phyloP scores from a whole-genome alignment of 768 basidiomycete species.

The Cyathus striatus region DNA sequence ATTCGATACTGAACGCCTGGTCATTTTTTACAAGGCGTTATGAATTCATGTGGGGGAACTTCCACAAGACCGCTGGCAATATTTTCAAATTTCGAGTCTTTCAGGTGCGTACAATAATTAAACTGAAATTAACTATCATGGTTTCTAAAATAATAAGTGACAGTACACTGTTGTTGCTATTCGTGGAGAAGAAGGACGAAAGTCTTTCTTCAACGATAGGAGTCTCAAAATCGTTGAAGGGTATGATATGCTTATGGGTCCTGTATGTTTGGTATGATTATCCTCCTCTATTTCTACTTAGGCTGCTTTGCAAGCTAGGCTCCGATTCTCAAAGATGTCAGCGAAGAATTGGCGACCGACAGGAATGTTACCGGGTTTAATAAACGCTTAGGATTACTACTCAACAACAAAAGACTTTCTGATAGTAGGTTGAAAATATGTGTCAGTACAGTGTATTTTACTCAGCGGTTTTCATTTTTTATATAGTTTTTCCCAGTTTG shows the following conservation, averaged over 20 bases:
- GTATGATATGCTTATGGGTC: constrained; percentile 27
- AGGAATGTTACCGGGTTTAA: constrained; percentile 13
- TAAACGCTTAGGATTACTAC: constrained; percentile 12
- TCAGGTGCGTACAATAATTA: constrained; percentile 15
- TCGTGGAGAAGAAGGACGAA: constrained; percentile 23
- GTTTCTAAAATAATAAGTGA: too few species aligned
- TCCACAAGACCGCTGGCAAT: constrained; percentile 13
- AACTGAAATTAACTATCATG: not conserved
- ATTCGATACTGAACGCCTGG: too few species aligned
- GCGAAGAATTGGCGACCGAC: constrained; percentile 4
- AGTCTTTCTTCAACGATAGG: constrained; percentile 23
- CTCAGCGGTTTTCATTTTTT: too few species aligned
- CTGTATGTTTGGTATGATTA: constrained; percentile 11
- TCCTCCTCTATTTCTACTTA: too few species aligned
- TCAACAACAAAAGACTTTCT: constrained; percentile 15
- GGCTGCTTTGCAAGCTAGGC: constrained; percentile 6
- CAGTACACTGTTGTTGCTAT: constrained; percentile 22
- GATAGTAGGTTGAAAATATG: too few species aligned
- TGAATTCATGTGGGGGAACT: constrained; percentile 21
- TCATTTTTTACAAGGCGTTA: constrained; percentile 25
- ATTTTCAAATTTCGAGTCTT: constrained; percentile 23
- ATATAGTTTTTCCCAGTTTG: constrained; percentile 21
- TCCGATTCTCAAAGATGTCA: constrained; percentile 17
- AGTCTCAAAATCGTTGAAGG: constrained; percentile 24
- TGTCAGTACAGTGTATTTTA: too few species aligned